A percentile compares a stretch with the other conserved stretches of the same genome.
These are phyloP conservation scores for Eucalyptus sp. DNA, from an alignment of 345 rosid genomes.

Conservation along the genomic window DNA sequence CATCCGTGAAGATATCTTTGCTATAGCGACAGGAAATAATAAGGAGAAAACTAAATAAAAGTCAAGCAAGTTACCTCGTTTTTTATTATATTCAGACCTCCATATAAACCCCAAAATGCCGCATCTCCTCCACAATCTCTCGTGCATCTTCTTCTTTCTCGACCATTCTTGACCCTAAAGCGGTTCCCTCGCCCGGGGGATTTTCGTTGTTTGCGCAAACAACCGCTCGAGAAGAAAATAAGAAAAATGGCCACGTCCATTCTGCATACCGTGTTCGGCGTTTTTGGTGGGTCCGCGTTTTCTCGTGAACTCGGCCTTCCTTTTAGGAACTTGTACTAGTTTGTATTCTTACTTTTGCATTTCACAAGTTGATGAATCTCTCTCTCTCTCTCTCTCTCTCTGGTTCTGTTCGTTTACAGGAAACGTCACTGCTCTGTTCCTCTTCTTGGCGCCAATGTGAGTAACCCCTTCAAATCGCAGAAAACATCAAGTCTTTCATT, in stretches of 20 bases:
- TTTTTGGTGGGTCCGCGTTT: constrained; percentile 44
- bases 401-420: constrained; percentile 30
- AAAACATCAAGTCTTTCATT: not conserved
- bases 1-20: not conserved
- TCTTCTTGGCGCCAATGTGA: constrained; percentile 83
- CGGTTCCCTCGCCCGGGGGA: not conserved
- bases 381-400: not conserved
- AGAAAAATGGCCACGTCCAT: constrained; percentile 13
- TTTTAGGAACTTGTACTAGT: not conserved
- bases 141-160: not conserved
- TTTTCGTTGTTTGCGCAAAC: not conserved
- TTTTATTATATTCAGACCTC: not conserved
- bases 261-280: constrained; percentile 66
- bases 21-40: not conserved
- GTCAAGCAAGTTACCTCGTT: not conserved
- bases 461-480: not conserved
- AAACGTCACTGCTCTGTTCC: constrained; percentile 87
- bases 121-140: not conserved
- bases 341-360: not conserved
- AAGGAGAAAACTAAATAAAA: not conserved
- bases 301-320: not conserved
- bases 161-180: not conserved
- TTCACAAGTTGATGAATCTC: not conserved
- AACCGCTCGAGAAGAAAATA: not conserved
- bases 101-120: not conserved